Percentiles rank a stretch among this genome's conserved stretches.
These are phyloP conservation scores for Brassica hybrid DNA, from an alignment of 441 rosid genomes.

Conservation along the genomic window DNA sequence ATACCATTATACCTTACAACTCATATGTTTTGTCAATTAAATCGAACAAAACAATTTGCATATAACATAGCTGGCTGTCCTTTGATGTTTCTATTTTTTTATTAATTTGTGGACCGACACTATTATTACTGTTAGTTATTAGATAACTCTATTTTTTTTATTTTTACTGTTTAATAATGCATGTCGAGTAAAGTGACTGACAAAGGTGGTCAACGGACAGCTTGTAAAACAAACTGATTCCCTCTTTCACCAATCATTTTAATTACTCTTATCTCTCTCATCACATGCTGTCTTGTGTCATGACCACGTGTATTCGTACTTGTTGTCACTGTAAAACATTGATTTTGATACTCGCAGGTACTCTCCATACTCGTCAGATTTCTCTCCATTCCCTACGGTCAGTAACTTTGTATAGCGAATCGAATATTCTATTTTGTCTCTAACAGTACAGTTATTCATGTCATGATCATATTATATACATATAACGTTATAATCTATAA, in stretches of 20 bases:
- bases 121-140: neutral
- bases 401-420: conserved; percentile 43
- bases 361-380: conserved; percentile 82
- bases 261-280: conserved; percentile 13
- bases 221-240: conserved; percentile 42
- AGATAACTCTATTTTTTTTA: neutral
- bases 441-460: conserved; percentile 5
- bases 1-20: conserved; percentile 35
- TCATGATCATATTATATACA: neutral
- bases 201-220: conserved; percentile 46
- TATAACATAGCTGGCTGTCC: conserved; percentile 44
- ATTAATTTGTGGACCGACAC: conserved; percentile 38
- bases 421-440: conserved; percentile 14
- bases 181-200: too few relatives aligned
- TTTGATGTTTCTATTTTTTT: conserved; percentile 21
- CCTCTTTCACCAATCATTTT: conserved; percentile 39
- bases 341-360: conserved; percentile 56
- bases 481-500: neutral
- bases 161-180: neutral
- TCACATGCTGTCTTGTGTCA: conserved; percentile 39
- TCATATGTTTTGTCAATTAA: conserved; percentile 21
- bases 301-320: conserved; percentile 38
- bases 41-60: conserved; percentile 25
- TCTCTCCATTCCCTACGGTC: conserved; percentile 81
- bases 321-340: conserved; percentile 23